Conservation (phyloP, 768 basidiomycete genomes). For the Hygrophorus russula region DNA sequence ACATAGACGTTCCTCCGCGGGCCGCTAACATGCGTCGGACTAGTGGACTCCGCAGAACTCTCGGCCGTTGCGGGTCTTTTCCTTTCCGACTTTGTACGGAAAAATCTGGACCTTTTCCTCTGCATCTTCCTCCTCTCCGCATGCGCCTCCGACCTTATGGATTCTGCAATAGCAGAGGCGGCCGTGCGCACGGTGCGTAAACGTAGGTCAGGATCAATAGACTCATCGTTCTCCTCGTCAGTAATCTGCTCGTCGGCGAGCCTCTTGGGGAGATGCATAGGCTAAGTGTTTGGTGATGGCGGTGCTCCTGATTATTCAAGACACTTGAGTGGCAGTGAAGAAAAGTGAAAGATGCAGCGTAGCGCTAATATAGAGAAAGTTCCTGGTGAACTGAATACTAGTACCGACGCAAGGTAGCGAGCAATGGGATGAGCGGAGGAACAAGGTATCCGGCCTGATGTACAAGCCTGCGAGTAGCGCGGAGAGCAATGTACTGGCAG, state of each 20-base stretch:
- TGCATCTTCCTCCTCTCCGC: constrained; percentile 43
- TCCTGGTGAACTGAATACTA: no score
- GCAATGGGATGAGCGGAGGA: no score
- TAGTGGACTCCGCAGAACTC: constrained; percentile 15
- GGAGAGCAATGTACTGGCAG: no score
- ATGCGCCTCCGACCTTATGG: constrained; percentile 67
- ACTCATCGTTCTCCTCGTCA: constrained; percentile 54
- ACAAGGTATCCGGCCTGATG: no score
- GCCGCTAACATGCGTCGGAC: constrained; percentile 33
- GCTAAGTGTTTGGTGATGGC: background rate
- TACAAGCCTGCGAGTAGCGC: no score
- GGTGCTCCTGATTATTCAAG: no score
- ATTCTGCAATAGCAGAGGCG: constrained; percentile 81
- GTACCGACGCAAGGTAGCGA: no score
- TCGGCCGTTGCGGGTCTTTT: constrained; percentile 20
- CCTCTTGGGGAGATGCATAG: constrained; percentile 1
- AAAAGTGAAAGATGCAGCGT: no score
- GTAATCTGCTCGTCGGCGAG: constrained; percentile 25
- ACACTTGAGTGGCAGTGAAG: no score
- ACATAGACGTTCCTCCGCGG: constrained; percentile 69
- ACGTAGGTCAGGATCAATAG: constrained; percentile 77
- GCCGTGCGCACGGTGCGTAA: constrained; percentile 91
- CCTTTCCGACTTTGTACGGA: constrained; percentile 38
- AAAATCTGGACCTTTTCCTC: constrained; percentile 48
- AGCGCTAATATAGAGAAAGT: no score